Evolutionary conservation across 495 filamentous ascomycete species (phyloP).

Genomic region (Thozetella sp.): DNA sequence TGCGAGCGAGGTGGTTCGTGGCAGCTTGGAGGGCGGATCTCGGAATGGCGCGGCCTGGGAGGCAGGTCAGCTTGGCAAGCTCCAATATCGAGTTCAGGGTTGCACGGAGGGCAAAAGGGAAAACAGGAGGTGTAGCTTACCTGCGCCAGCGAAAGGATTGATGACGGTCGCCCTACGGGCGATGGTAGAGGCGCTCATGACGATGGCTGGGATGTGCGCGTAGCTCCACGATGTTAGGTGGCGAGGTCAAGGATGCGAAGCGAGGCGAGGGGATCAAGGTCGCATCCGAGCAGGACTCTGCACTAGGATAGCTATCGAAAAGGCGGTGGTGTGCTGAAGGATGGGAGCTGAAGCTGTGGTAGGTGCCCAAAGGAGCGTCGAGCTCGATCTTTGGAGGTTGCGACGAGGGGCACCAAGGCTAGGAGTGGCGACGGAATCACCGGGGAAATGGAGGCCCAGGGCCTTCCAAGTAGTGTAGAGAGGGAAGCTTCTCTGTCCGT

Average conservation of each 20-base stretch:
- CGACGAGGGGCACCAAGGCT: background rate
- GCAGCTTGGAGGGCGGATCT: slow-evolving; percentile 38
- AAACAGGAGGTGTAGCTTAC: slow-evolving; percentile 19
- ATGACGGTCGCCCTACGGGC: slow-evolving; percentile 59
- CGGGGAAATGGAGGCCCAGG: too few relatives aligned
- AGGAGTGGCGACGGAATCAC: background rate
- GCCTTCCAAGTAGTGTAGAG: too few relatives aligned
- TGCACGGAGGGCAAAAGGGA: slow-evolving; percentile 11
- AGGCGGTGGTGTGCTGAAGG: background rate
- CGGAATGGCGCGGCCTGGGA: slow-evolving; percentile 34
- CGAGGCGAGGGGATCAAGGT: too few relatives aligned
- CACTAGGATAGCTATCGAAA: too few relatives aligned
- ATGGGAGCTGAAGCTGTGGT: background rate
- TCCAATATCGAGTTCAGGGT: slow-evolving; percentile 10
- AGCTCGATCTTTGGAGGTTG: background rate
- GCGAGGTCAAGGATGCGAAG: too few relatives aligned
- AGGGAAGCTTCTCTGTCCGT: too few relatives aligned
- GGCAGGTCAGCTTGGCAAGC: background rate
- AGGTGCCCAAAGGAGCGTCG: background rate
- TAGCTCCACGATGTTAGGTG: too few relatives aligned
- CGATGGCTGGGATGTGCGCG: slow-evolving; percentile 2
- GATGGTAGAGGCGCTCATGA: slow-evolving; percentile 64
- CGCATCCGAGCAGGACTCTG: too few relatives aligned
- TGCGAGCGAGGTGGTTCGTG: slow-evolving; percentile 57
- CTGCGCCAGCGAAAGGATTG: slow-evolving; percentile 50